Evolutionary conservation across 192 early-diverging fungal genomes (phyloP).

Genomic region (Backusella tarrabulga): DNA sequence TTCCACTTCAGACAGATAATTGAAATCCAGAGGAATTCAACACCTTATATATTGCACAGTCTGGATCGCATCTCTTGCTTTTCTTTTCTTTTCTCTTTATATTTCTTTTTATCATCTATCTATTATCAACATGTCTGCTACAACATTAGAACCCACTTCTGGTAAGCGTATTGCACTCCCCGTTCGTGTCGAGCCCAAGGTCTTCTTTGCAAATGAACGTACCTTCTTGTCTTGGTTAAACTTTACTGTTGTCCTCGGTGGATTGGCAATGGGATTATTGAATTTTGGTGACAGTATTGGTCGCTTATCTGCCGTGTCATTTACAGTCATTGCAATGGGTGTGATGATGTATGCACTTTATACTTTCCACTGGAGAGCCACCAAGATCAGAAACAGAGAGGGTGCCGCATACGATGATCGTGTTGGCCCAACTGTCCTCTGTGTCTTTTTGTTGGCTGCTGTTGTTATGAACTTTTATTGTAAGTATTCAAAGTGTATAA

Average conservation of each 20-base stretch:
- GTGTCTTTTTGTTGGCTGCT: constrained; percentile 61
- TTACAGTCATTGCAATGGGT: constrained; percentile 61
- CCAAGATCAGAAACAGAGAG: constrained; percentile 72
- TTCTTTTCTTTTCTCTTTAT: not conserved
- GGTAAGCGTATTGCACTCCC: constrained; percentile 73
- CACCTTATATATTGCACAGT: not conserved
- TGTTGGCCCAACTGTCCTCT: constrained; percentile 71
- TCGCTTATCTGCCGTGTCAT: constrained; percentile 52
- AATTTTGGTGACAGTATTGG: constrained; percentile 79
- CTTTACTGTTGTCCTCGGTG: constrained; percentile 75
- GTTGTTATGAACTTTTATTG: constrained; percentile 72
- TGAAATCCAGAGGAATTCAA: not conserved
- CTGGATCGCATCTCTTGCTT: not conserved
- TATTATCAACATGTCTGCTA: constrained; percentile 5
- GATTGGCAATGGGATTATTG: constrained; percentile 72
- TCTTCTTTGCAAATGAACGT: constrained; percentile 94
- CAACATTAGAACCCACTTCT: constrained; percentile 6
- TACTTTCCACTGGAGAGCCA: constrained; percentile 77
- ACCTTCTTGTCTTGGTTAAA: constrained; percentile 91
- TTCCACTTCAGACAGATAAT: not conserved
- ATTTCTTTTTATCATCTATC: not conserved
- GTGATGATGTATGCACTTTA: constrained; percentile 81
- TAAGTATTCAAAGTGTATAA: constrained; percentile 19
- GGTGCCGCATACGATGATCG: constrained; percentile 81
- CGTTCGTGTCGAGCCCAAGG: constrained; percentile 84